Evolutionary conservation across 768 basidiomycete genomes (phyloP).

Genomic region (Tulasnella sp.): DNA sequence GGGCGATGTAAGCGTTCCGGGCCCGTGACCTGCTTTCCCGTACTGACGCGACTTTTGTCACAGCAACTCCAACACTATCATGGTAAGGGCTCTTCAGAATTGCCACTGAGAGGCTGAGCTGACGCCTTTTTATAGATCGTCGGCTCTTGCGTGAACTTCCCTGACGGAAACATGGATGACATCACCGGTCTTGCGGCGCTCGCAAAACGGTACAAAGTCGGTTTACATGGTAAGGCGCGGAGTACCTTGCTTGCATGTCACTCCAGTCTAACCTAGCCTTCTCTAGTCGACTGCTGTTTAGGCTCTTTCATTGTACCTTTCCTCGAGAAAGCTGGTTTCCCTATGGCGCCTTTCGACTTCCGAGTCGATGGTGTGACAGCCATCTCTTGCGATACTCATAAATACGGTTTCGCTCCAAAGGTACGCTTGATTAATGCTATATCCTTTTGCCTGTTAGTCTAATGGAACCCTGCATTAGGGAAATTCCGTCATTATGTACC

Average conservation of each 20-base stretch:
- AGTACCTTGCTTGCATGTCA: neutral
- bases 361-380: constrained; percentile 87
- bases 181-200: constrained; percentile 77
- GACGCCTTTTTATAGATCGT: constrained; percentile 58
- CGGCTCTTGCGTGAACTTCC: constrained; percentile 84
- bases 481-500: constrained; percentile 95
- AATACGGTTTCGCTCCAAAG: constrained; percentile 95
- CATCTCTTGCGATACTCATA: constrained; percentile 96
- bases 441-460: neutral
- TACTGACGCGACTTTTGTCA: neutral
- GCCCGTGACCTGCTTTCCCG: neutral
- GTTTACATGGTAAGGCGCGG: constrained; percentile 58
- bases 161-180: constrained; percentile 84
- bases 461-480: constrained; percentile 54
- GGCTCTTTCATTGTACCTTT: constrained; percentile 95
- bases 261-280: neutral
- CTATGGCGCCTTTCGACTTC: constrained; percentile 85
- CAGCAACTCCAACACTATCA: constrained; percentile 86
- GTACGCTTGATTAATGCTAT: constrained; percentile 44
- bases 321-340: constrained; percentile 76
- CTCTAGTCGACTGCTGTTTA: constrained; percentile 83
- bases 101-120: constrained; percentile 23
- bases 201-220: constrained; percentile 73
- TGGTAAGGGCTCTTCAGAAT: constrained; percentile 53
- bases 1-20: constrained; percentile 74